Evolutionary conservation across 768 basidiomycete genomes (phyloP).

Genomic region (Lentinula detonsa): DNA sequence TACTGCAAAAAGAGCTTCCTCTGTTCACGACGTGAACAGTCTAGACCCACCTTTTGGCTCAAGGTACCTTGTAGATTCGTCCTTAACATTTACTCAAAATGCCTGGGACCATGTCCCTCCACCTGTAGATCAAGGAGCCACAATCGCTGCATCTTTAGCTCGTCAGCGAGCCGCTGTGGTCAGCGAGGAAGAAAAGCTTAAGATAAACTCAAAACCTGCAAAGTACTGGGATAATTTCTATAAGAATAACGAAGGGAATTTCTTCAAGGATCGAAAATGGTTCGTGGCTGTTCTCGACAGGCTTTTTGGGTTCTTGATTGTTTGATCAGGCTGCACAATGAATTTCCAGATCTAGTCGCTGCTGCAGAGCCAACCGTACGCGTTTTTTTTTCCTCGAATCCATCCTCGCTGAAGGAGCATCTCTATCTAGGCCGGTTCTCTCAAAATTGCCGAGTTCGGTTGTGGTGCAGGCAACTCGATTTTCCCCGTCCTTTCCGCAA

Average conservation of each 20-base stretch:
- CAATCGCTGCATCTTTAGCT: conserved; percentile 61
- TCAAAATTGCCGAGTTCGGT: conserved; percentile 81
- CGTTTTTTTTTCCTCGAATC: conserved; percentile 5
- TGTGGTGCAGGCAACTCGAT: conserved; percentile 96
- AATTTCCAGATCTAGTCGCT: conserved; percentile 83
- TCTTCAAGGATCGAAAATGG: conserved; percentile 96
- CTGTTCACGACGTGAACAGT: conserved; percentile 53
- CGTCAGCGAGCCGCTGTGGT: conserved; percentile 74
- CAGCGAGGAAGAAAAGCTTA: conserved; percentile 59
- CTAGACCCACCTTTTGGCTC: conserved; percentile 14
- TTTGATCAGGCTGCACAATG: conserved; percentile 63
- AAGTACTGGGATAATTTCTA: conserved; percentile 90
- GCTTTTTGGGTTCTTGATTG: neutral
- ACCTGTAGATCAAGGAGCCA: conserved; percentile 73
- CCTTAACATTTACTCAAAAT: conserved; percentile 81
- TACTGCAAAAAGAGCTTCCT: conserved; percentile 30
- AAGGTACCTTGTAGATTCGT: conserved; percentile 65
- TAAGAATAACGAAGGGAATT: conserved; percentile 76
- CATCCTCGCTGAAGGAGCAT: neutral
- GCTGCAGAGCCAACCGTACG: conserved; percentile 60
- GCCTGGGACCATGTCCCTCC: conserved; percentile 91
- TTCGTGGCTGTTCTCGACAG: neutral
- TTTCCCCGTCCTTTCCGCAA: conserved; percentile 81
- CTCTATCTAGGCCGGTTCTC: conserved; percentile 61
- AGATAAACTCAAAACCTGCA: conserved; percentile 69